Percentiles rank a stretch among this genome's conserved stretches.
Evolutionary conservation across 2,329 filamentous ascomycete species (phyloP).

Genomic region (Aspergillus felis): DNA sequence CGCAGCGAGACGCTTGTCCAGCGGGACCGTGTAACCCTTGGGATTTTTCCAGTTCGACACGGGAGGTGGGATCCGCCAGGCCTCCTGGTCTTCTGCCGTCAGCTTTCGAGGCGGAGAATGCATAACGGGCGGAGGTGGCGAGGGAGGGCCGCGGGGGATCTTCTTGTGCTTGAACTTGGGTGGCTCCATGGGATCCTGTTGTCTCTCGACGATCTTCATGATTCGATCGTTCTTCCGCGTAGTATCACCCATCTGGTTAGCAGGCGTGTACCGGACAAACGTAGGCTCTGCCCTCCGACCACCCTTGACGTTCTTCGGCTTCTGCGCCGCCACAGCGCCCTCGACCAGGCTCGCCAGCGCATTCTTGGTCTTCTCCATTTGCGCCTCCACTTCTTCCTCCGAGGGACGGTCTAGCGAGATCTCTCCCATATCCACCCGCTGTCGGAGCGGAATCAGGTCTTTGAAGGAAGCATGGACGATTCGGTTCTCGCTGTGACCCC

Average conservation of each 20-base stretch:
- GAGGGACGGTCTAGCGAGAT: slow-evolving; percentile 81
- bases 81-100: slow-evolving; percentile 94
- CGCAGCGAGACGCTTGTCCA: slow-evolving; percentile 92
- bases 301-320: slow-evolving; percentile 89
- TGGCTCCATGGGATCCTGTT: slow-evolving; percentile 92
- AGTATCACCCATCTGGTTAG: slow-evolving; percentile 90
- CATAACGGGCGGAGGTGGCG: slow-evolving; percentile 89
- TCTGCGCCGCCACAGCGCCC: slow-evolving; percentile 85
- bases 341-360: slow-evolving; percentile 78
- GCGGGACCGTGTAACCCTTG: slow-evolving; percentile 92
- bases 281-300: slow-evolving; percentile 79
- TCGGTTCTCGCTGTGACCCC: slow-evolving; percentile 77
- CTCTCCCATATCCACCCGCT: slow-evolving; percentile 89
- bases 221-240: slow-evolving; percentile 88
- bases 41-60: slow-evolving; percentile 99
- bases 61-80: slow-evolving; percentile 86
- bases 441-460: slow-evolving; percentile 87
- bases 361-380: slow-evolving; percentile 82
- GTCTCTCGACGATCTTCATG: slow-evolving; percentile 95
- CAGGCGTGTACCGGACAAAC: slow-evolving; percentile 91
- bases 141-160: slow-evolving; percentile 87
- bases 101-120: slow-evolving; percentile 92
- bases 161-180: slow-evolving; percentile 99
- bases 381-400: slow-evolving; percentile 76
- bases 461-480: slow-evolving; percentile 96